Base-by-base conservation (phyloP, 352 stramenopile genomes). In the Phytophthora palmivora region DNA sequence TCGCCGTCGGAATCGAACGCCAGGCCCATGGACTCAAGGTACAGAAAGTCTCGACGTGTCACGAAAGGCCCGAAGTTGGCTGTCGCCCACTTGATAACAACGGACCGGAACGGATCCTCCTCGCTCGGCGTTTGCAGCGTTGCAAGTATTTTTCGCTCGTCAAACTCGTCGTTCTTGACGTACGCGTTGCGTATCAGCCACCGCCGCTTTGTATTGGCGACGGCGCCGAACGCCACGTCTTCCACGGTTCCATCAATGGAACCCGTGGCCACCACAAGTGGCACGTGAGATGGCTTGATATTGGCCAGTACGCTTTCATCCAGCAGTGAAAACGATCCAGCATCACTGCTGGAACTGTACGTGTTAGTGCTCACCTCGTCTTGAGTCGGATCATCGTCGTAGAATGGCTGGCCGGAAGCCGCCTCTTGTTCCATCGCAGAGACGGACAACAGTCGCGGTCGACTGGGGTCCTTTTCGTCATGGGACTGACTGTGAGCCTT, bases 81-180 rank as follows among this genome's bases (percentile, higher is more conserved):
- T 3, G 58, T 63, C 2, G 58, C 41, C 72, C 69, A 82, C 54
- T 84, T 84, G 52, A 82, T 55, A 8, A 63, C 64, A 14, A 79
- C 28, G 43, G 72, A 81, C 28, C 72, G 72, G 53, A 75, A 84
- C 39, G 75, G 75, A 32, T 82, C 75, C 11, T 77, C 62, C 36
- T 70, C 60, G 4, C 34, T 66, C 5, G 70, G 73, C 7, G 15
- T 32, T 19, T 69, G 54, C 28, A 78, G 51, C 21, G 58, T 71
- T 22, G 70, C 62, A 11, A 82, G 46, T 2, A 77, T 19, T 21
- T 67, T 63, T 3, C 49, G 59, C n/a, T 73, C 57, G 37, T 75
- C 54, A 36, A 69, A 78, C 10, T 53, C 34, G 32, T 78, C 64
- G n/a, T 64, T 62, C 18, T 70, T 61, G 2, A 78, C 42, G 66